Conservation (phyloP, 495 filamentous ascomycete genomes). For the Mycothermus thermophilus region DNA sequence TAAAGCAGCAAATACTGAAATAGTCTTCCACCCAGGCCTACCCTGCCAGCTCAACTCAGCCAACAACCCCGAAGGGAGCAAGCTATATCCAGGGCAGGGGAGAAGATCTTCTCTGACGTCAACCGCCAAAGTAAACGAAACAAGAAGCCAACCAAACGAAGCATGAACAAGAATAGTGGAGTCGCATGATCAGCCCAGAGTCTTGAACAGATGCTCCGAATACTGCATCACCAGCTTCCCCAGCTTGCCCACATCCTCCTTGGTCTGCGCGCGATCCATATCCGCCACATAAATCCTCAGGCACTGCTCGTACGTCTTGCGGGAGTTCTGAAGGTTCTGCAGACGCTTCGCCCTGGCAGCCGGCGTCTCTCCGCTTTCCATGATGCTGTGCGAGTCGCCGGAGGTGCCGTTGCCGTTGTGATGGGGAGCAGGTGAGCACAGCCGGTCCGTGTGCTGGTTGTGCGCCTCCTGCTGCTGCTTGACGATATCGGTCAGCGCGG, state of each 20-base stretch:
- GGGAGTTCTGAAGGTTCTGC: constrained; percentile 1
- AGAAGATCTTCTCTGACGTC: no score
- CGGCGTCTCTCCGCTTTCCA: background rate
- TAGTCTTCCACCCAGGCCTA: no score
- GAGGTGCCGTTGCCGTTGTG: background rate
- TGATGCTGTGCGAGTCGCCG: no score
- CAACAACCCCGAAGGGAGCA: no score
- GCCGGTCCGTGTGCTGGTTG: background rate
- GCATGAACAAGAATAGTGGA: background rate
- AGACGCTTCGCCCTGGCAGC: background rate
- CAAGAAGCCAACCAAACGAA: background rate
- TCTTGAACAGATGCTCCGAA: constrained; percentile 15
- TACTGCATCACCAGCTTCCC: constrained; percentile 13
- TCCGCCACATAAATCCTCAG: constrained; percentile 6
- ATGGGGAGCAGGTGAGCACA: background rate
- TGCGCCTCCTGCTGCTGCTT: background rate
- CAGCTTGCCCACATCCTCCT: constrained; percentile 7
- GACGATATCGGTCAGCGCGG: background rate
- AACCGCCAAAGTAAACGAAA: no score
- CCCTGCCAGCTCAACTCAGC: no score
- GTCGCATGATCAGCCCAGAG: no score
- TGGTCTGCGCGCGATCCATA: constrained; percentile 7
- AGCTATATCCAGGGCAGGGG: no score
- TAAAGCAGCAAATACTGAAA: no score
- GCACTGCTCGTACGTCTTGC: constrained; percentile 11